Evolutionary conservation across 2,329 filamentous ascomycete genomes (phyloP).

Genomic region (Parasarocladium wereldwijsianum): DNA sequence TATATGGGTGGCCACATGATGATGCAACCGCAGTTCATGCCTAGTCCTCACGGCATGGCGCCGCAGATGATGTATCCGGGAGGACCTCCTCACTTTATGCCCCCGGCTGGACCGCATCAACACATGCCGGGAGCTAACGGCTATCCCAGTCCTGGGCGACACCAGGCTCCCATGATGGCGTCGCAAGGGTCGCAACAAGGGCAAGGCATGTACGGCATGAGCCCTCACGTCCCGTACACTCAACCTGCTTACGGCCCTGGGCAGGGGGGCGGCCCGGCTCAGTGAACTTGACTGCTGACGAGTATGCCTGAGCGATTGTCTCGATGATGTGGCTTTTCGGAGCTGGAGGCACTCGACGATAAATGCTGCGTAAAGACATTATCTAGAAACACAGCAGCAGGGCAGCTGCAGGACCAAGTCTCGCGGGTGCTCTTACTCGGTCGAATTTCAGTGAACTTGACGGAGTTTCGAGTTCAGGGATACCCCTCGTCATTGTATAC

Average conservation of each 20-base stretch:
- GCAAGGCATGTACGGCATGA: constrained; percentile 64
- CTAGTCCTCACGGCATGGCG: constrained; percentile 55
- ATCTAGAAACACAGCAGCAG: too few species aligned
- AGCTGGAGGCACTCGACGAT: too few species aligned
- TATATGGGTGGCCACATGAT: constrained; percentile 70
- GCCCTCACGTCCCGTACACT: constrained; percentile 57
- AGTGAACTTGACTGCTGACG: constrained; percentile 35
- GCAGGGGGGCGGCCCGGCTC: constrained; percentile 49
- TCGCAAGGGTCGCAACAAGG: constrained; percentile 90
- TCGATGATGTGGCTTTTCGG: neutral
- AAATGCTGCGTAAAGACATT: too few species aligned
- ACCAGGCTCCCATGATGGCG: constrained; percentile 77
- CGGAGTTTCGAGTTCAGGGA: too few species aligned
- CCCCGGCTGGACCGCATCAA: constrained; percentile 38
- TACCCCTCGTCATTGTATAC: too few species aligned
- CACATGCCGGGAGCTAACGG: constrained; percentile 54
- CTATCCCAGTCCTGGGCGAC: constrained; percentile 77
- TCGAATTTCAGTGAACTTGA: too few species aligned
- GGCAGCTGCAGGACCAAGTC: too few species aligned
- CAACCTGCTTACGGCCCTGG: constrained; percentile 57
- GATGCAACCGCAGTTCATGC: constrained; percentile 65
- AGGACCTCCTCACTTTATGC: constrained; percentile 49
- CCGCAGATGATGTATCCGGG: constrained; percentile 79
- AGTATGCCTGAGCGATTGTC: neutral
- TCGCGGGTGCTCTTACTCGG: too few species aligned